Base-by-base conservation (phyloP, 371 early-diverging fungal genomes). In the Mortierella sp. region DNA sequence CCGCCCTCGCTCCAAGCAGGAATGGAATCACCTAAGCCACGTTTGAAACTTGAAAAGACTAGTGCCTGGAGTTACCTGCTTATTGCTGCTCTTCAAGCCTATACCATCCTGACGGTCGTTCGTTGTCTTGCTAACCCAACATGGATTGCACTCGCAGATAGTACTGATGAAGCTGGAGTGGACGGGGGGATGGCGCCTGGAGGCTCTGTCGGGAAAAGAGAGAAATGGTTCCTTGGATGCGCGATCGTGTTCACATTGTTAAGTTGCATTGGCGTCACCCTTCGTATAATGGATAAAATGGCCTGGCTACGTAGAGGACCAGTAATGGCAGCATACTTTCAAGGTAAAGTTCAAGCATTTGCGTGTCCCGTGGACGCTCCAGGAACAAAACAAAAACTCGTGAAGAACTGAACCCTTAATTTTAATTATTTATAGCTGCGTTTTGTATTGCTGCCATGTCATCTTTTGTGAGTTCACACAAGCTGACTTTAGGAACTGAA, bases 231-330 rank as follows among this genome's bases (percentile, higher is more conserved):
- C 33, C 40, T 81, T 24, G 82, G 59, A 38, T 72, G 61, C 48
- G 72, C 82, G 21, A 81, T 81, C 47, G 70, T 58, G 19, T 81
- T 76, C 48, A 76, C 76, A 33, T 65, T 81, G 67, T 15, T 72
- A 16, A 76, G 76, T 5, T 81, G 82, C 52, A 40, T 76, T 2
- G 76, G 82, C 0, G 76, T 81, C 9, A 76, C 82, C 8, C 32
- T 81, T 13, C 64, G 82, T 15, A 76, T 76, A 58, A 58, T 81
- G 70, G 82, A 81, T 72, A 81, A 69, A 50, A 19, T 72, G 48
- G 21, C 70, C 10, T 66, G 70, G 64, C 28, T 76, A 21, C 50
- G 64, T 32, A 58, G 66, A 13, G 64, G 63, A 57, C 63, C 76
- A 36, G 76, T 81, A 10, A 63, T 81, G 16, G 57, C 63, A 0